Evolutionary conservation across 2,329 filamentous ascomycete genomes (phyloP).

Genomic region (Cladorrhinum sp.): DNA sequence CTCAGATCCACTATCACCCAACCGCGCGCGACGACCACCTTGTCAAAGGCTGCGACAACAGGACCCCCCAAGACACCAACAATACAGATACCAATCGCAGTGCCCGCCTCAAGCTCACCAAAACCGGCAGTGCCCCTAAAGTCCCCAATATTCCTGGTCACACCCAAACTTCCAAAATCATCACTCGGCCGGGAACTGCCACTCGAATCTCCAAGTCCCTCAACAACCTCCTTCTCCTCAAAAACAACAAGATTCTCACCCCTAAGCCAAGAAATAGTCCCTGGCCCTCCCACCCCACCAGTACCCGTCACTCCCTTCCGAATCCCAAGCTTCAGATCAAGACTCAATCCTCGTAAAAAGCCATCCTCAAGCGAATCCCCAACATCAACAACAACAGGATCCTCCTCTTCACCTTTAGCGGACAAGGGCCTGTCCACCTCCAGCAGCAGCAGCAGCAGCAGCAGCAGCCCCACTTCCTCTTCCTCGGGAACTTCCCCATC

Average conservation of each 20-base stretch:
- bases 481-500: neutral
- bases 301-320: neutral
- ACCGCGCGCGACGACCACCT: neutral
- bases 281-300: neutral
- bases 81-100: neutral
- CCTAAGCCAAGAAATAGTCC: neutral
- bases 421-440: neutral
- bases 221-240: neutral
- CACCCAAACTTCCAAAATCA: neutral
- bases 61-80: neutral
- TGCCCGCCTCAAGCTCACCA: neutral
- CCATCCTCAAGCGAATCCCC: neutral
- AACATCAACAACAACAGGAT: neutral
- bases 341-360: neutral
- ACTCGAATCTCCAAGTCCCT: neutral
- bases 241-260: neutral
- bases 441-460: neutral
- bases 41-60: neutral
- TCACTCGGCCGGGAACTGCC: neutral
- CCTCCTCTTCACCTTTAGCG: neutral
- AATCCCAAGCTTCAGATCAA: neutral
- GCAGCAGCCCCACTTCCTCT: neutral
- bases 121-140: neutral
- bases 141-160: neutral
- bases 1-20: neutral